Base-by-base conservation (phyloP, 2,329 filamentous ascomycete species). In the Scleromitrula shiraiana region DNA sequence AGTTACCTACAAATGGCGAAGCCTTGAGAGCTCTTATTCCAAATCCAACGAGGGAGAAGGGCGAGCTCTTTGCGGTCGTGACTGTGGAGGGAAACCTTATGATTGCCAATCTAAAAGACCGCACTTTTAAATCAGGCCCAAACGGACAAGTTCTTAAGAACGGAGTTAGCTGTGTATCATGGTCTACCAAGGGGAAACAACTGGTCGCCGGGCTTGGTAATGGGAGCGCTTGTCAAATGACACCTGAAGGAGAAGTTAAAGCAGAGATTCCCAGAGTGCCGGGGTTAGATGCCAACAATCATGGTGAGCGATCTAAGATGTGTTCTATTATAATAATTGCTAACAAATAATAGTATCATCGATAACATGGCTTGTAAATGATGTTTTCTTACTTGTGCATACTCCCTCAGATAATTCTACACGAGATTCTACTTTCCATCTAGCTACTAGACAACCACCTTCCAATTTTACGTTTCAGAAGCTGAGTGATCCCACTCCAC, bases 131-230 rank as follows among this genome's bases (percentile, higher is more conserved):
- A 7, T 68, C 70, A 27, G 77, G 78, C 1, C 59, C 73, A 17
- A 80, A 79, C 54, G 87, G 86, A 27, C 75, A 70, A 54, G 70
- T 82, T 1, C 71, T 95, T 54, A 87, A 83, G 60, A 72, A 77
- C 23, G 82, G 85, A 40, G 90, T 95, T 23, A 89, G 83, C 62
- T 93, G 85, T 60, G 77, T 88, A 5, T 83, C 86, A 48, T 98
- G 94, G 93, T 98, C 93, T 65, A 84, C 80, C 52, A 88, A 83
- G 63, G 93, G 93, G 39, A 98, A 95, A 65, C 91, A 97, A 64
- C 72, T 98, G 36, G 83, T 95, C 37, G 90, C 88, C 56, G 93
- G 94, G 14, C 72, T 93, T 57, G 81, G 75, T 6, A 80, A 96
- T 66, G 93, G 93, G 50, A 82, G 81, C 10, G 82, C 85, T 44